Percentiles rank a stretch among this genome's conserved stretches.
Evolutionary conservation across 2,329 filamentous ascomycete genomes (phyloP).

Genomic region (Thyridium curvatum): DNA sequence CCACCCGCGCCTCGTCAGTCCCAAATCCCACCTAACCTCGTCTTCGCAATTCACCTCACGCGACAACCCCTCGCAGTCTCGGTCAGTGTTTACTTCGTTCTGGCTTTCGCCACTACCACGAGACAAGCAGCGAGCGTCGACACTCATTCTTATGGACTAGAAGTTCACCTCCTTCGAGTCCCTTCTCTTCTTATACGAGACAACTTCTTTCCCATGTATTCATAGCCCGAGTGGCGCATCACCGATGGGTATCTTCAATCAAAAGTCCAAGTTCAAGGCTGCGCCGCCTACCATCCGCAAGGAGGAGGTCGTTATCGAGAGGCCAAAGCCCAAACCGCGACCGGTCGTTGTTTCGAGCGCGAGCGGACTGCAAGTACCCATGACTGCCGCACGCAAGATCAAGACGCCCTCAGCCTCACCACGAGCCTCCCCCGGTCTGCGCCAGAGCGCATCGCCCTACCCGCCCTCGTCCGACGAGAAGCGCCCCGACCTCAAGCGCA

Average conservation of each 20-base stretch:
- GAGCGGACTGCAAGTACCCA: constrained; percentile 31
- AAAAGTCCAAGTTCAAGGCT: constrained; percentile 44
- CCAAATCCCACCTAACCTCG: too few relatives aligned
- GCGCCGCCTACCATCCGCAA: constrained; percentile 44
- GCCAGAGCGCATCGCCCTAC: constrained; percentile 25
- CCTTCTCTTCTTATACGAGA: not conserved
- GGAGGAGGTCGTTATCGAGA: constrained; percentile 43
- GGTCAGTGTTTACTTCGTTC: too few relatives aligned
- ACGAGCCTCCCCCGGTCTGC: constrained; percentile 11
- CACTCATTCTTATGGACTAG: too few relatives aligned
- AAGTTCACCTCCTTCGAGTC: too few relatives aligned
- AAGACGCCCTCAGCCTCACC: constrained; percentile 8
- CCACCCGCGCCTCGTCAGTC: too few relatives aligned
- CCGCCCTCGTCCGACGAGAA: constrained; percentile 22
- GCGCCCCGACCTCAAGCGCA: constrained; percentile 38
- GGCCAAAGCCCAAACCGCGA: constrained; percentile 26
- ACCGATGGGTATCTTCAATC: constrained; percentile 32
- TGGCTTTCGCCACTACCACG: too few relatives aligned
- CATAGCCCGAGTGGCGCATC: too few relatives aligned
- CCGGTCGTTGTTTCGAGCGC: constrained; percentile 11
- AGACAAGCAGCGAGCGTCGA: too few relatives aligned
- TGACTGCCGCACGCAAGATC: constrained; percentile 24
- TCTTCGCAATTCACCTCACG: too few relatives aligned
- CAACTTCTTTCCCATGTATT: too few relatives aligned
- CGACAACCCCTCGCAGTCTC: too few relatives aligned